phyloP scores from a whole-genome alignment of 176 grass and related monocot genomes.

The Dactylis glomerata region DNA sequence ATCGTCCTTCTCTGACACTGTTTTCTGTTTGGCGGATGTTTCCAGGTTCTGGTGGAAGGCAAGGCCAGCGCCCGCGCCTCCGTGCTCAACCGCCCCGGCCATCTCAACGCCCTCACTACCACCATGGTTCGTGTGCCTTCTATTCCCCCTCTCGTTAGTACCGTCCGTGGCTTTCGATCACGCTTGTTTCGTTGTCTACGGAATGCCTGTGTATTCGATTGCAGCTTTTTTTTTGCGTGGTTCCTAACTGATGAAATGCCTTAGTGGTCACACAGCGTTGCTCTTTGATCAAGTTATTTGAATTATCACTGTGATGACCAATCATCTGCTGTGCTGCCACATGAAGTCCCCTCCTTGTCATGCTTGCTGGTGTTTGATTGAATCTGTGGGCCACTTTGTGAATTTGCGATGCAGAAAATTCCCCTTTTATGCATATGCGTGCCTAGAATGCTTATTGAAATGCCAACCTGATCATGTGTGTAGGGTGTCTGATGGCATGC shows the following conservation, averaged over 20 bases:
- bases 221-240: neutral
- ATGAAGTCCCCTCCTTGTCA: neutral
- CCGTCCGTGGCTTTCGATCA: neutral
- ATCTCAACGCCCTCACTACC: constrained; percentile 71
- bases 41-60: constrained; percentile 82
- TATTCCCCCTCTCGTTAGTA: neutral
- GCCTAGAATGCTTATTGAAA: neutral
- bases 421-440: neutral
- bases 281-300: neutral
- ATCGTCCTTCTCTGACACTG: neutral
- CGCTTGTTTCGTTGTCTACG: neutral
- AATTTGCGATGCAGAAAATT: neutral
- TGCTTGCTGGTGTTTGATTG: neutral
- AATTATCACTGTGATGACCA: neutral
- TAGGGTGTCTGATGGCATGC: neutral
- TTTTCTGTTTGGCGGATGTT: neutral
- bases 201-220: neutral
- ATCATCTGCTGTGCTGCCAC: neutral
- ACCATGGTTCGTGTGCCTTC: constrained; percentile 49
- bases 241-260: constrained; percentile 14
- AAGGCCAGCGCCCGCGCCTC: constrained; percentile 65
- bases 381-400: neutral
- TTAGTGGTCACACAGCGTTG: neutral
- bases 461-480: neutral
- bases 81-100: constrained; percentile 71